Evolutionary conservation across 2,329 filamentous ascomycete genomes (phyloP), one percentile per base, ranked within the genome.

Genomic region (Penicillium verrucosum): DNA sequence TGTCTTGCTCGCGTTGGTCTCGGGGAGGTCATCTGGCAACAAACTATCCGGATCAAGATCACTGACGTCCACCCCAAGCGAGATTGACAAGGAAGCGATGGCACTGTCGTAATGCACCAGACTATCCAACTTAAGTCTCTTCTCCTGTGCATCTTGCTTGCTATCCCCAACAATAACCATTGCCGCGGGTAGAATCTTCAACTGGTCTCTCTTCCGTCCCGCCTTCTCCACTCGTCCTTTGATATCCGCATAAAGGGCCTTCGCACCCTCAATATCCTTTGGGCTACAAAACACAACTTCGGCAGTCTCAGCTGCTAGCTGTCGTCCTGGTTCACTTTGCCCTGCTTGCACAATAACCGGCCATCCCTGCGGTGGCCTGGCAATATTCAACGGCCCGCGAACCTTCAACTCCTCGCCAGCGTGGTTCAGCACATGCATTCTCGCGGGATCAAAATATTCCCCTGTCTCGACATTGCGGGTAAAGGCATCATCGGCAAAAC

Each of bases 331-430:
- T 51, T 82, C 80, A 0, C 78, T 81, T 62, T 82, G 79, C 0
- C 81, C 81, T 2, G 80, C 81, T 54, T 83, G 81, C 1, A 82
- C 78, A 57, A 83, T 82, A 0, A 83, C 81, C 0, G 81, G 81
- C 79, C 80, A 82, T 0, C 81, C 81, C 59, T 83, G 81, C 1
- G 80, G 75, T 0, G 81, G 80, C 0, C 81, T 70, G 0, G 80
- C 80, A 51, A 83, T 82, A 54, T 82, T 82, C 51, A 83, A 60
- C 4, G 81, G 81, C 0, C 79, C 79, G 3, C 72, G 70, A 1
- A 82, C 79, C 50, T 76, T 71, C 27, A 82, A 67, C 30, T 77
- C 73, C 4, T 80, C 75, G 0, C 81, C 81, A 32, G 73, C 70
- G 65, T 84, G 81, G 60, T 83, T 74, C 18, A 84, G 67, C 0